These are phyloP conservation scores for Phytophthora rubi DNA, from an alignment of 352 stramenopile genomes.

Conservation along the genomic window DNA sequence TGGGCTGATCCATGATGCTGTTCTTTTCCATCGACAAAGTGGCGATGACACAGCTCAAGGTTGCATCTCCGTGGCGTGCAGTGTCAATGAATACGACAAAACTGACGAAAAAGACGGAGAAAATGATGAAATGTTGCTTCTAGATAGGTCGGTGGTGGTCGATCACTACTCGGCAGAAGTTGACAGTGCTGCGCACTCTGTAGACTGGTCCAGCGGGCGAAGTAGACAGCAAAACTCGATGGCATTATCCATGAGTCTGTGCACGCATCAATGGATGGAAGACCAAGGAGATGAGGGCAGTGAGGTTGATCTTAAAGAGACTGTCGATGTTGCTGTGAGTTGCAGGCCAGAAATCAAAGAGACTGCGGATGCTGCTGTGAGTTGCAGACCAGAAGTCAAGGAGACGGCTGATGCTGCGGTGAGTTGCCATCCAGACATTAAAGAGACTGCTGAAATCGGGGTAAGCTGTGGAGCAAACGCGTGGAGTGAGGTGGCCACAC, in stretches of 20 bases:
- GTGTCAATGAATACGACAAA: neutral
- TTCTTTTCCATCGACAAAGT: conserved; percentile 27
- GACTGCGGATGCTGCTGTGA: conserved; percentile 16
- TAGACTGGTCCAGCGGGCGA: conserved; percentile 22
- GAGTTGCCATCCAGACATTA: conserved; percentile 11
- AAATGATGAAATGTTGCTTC: conserved; percentile 14
- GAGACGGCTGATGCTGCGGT: conserved; percentile 15
- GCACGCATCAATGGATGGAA: conserved; percentile 8
- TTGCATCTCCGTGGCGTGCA: conserved; percentile 38
- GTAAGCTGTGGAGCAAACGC: conserved; percentile 20
- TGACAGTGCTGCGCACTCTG: conserved; percentile 20
- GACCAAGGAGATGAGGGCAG: conserved; percentile 1
- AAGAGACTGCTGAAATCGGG: conserved; percentile 8
- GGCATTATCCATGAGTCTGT: conserved; percentile 39
- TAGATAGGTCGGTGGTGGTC: conserved; percentile 10
- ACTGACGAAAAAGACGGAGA: neutral
- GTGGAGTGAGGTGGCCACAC: conserved; percentile 12
- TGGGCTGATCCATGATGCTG: conserved; percentile 48
- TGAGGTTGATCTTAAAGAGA: conserved; percentile 11
- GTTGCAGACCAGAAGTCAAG: conserved; percentile 10
- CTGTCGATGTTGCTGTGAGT: conserved; percentile 12
- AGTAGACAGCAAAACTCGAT: conserved; percentile 32
- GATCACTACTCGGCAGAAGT: neutral
- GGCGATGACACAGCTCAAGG: conserved; percentile 14
- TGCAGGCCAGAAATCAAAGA: conserved; percentile 10